A percentile compares a stretch with the other conserved stretches of the same genome.
phyloP scores from a whole-genome alignment of 495 filamentous ascomycete species.

The Xylaria acuta region DNA sequence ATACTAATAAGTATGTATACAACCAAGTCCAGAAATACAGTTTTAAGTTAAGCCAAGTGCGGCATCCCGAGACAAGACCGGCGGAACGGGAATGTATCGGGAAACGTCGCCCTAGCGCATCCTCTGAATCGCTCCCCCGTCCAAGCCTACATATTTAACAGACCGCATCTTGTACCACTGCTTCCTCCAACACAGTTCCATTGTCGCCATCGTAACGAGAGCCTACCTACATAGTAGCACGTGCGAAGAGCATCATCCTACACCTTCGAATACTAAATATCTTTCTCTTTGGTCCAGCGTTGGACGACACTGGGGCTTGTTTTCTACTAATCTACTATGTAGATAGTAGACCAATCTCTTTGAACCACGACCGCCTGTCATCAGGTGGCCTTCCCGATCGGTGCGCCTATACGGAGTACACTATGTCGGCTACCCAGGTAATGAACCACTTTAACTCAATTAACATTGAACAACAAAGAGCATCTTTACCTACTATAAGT shows the following conservation, averaged over 20 bases:
- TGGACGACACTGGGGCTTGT: neutral
- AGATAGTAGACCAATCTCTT: neutral
- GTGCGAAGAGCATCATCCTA: neutral
- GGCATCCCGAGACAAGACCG: conserved; percentile 8
- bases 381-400: conserved; percentile 1
- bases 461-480: neutral
- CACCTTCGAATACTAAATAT: neutral
- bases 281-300: neutral
- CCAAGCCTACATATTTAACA: neutral
- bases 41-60: neutral
- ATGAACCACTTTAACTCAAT: neutral
- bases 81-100: conserved; percentile 8
- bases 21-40: too few relatives aligned
- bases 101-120: conserved; percentile 8
- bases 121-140: conserved; percentile 1
- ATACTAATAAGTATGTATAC: neutral
- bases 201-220: neutral
- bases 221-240: neutral
- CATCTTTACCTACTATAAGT: too few relatives aligned
- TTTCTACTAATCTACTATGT: neutral
- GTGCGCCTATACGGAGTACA: conserved; percentile 4
- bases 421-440: neutral
- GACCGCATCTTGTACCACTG: neutral
- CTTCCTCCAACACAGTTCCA: neutral
- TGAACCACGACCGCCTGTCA: neutral